Evolutionary conservation across 2,329 filamentous ascomycete species (phyloP).

Genomic region (Xylariaceae sp.): DNA sequence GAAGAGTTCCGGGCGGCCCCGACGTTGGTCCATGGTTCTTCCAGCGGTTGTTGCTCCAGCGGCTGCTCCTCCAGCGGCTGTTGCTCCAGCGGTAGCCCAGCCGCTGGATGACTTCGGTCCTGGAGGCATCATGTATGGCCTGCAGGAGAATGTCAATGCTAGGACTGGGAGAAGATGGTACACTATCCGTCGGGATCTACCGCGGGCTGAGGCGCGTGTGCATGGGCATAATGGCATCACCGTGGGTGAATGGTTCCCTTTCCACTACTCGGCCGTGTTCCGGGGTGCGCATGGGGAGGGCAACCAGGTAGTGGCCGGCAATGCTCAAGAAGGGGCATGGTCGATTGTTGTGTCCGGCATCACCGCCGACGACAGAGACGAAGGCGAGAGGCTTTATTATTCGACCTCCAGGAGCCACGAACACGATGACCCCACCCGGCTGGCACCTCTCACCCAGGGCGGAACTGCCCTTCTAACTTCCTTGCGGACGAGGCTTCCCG

Average conservation of each 20-base stretch:
- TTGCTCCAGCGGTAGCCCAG: no score
- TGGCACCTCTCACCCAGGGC: conserved; percentile 16
- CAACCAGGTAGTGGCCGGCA: conserved; percentile 24
- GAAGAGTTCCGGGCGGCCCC: no score
- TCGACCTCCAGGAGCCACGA: conserved; percentile 18
- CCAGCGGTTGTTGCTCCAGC: not conserved
- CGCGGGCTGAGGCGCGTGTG: conserved; percentile 14
- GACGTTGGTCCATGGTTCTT: no score
- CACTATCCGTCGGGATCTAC: conserved; percentile 17
- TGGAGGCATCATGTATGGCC: conserved; percentile 24
- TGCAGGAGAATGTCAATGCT: no score
- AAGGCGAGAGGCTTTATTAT: conserved; percentile 14
- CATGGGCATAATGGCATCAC: conserved; percentile 25
- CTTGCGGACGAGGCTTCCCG: conserved; percentile 7
- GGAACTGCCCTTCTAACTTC: conserved; percentile 23
- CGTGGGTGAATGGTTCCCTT: conserved; percentile 25
- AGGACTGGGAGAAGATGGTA: conserved; percentile 15
- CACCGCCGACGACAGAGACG: conserved; percentile 15
- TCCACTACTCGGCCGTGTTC: conserved; percentile 24
- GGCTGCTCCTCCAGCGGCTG: not conserved
- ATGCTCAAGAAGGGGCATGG: conserved; percentile 18
- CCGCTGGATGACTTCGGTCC: no score
- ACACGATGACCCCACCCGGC: conserved; percentile 5
- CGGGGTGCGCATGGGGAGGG: conserved; percentile 23
- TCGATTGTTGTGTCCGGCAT: conserved; percentile 24